Evolutionary conservation across 352 stramenopile species (phyloP), one percentile per base, ranked within the genome.

Genomic region (Globisporangium nagaii): DNA sequence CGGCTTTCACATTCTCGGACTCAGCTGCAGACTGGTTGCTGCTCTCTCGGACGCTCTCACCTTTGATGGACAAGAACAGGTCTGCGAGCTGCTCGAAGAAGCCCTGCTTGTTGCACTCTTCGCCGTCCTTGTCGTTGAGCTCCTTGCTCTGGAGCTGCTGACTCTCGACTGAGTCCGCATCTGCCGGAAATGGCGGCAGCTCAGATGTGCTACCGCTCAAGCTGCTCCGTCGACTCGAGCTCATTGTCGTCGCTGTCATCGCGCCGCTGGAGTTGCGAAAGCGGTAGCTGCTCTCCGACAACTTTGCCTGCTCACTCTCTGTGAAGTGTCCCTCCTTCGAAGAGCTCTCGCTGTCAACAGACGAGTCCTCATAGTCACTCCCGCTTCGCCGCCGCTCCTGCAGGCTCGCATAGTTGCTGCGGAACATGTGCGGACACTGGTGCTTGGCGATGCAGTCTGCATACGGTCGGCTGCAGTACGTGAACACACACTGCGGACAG

Each of bases 391-490:
- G 41, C 12, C 57, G 34, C 10, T 12, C 17, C 10, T 47, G 24
- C 10, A 22, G n/a, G n/a, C n/a, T n/a, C n/a, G n/a, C n/a, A n/a
- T n/a, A 37, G 4, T 50, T 10, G 8, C 28, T 20, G 7, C 45
- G 39, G 39, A 56, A 60, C n/a, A 59, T 56, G n/a, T 65, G 62
- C 12, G 75, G 73, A 42, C 81, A 92, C 28, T 84, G 75, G 42
- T 92, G 81, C 35, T 80, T 78, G 27, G 69, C 60, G 42, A 92
- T 82, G 60, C 81, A 90, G 1, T 70, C 55, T 9, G 67, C 57
- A 36, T 71, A 53, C 37, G 59, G 62, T 10, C 71, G 66, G 35
- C 70, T 70, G 36, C 82, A 90, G 55, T 73, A 90, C 17, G 58
- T 62, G 39, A 88, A 86, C 32, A 63, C 53, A 37, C 82, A 93